Conservation (phyloP, 176 grass and related monocot species). For the Carex kokanica region DNA sequence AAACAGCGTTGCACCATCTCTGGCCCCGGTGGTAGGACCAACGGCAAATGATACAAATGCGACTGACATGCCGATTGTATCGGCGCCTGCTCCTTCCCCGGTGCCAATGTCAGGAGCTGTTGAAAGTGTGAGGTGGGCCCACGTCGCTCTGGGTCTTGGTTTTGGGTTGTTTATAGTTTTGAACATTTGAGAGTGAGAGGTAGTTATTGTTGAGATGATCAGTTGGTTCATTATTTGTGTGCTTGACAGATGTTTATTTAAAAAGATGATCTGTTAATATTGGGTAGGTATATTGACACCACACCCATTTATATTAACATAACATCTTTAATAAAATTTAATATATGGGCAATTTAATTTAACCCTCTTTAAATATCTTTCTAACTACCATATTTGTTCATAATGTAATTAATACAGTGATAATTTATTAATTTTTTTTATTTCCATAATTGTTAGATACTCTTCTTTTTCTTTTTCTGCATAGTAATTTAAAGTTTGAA, state of each 20-base stretch:
- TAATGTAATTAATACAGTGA: no score
- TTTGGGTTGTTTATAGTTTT: conserved; percentile 27
- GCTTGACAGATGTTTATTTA: background rate
- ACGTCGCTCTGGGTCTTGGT: conserved; percentile 31
- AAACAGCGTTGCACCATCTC: conserved; percentile 12
- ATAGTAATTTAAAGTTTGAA: no score
- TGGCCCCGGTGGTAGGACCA: conserved; percentile 18
- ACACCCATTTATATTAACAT: no score
- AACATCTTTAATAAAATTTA: no score
- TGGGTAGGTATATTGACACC: background rate
- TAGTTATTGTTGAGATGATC: conserved; percentile 1
- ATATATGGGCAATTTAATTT: no score
- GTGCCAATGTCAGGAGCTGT: conserved; percentile 32
- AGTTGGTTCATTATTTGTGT: conserved; percentile 11
- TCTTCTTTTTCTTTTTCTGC: no score
- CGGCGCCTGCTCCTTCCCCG: conserved; percentile 22
- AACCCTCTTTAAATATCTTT: no score
- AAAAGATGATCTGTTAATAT: conserved; percentile 1
- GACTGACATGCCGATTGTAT: conserved; percentile 25
- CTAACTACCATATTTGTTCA: no score
- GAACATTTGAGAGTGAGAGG: conserved; percentile 28
- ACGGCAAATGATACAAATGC: background rate
- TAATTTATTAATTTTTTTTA: no score
- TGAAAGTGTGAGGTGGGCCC: conserved; percentile 11
- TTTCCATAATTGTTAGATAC: no score